Evolutionary conservation across 2,329 filamentous ascomycete species (phyloP), one percentile per base, ranked within the genome.

Genomic region (Aspergillus bombycis): DNA sequence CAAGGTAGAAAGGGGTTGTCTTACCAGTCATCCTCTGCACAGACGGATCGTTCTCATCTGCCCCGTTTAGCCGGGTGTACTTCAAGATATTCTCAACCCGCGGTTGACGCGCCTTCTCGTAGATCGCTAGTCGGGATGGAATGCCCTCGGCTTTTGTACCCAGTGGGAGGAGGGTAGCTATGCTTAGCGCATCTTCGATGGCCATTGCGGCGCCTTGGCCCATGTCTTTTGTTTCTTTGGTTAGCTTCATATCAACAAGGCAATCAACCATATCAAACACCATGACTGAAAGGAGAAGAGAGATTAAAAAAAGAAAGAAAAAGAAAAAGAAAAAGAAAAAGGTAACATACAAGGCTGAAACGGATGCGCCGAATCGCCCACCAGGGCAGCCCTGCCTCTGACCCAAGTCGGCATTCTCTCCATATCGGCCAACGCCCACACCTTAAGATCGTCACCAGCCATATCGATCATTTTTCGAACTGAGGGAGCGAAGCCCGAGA

Each of bases 361-460:
- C 0, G 89, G 88, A 71, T 91, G 89, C 0, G 88, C 89, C 0
- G 88, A 86, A 70, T 91, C 89, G 0, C 89, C 89, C 0, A 91
- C 74, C 0, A 91, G 72, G 0, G 83, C 86, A 11, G 89, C 73
- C 11, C 78, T 81, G 0, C 77, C 83, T 2, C 82, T 81, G 0
- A 80, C 78, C 84, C 87, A 91, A 0, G 76, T 80, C 0, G 83
- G 80, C 12, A 91, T 75, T 1, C 80, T 71, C 9, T 84, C 81
- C 85, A 90, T 89, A 67, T 91, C 88, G 8, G 86, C 76, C 2
- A 90, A 70, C 36, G 81, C 81, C 86, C 86, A 89, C 0, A 86
- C 76, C 58, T 85, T 87, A 23, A 87, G 72, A 1, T 77, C 74
- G 0, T 76, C 71, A 10, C 81, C 78, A 0, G 78, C 81, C 52